Evolutionary conservation across 2,329 filamentous ascomycete species (phyloP), one percentile per base, ranked within the genome.

Genomic region (Sphaerostilbella broomeana): DNA sequence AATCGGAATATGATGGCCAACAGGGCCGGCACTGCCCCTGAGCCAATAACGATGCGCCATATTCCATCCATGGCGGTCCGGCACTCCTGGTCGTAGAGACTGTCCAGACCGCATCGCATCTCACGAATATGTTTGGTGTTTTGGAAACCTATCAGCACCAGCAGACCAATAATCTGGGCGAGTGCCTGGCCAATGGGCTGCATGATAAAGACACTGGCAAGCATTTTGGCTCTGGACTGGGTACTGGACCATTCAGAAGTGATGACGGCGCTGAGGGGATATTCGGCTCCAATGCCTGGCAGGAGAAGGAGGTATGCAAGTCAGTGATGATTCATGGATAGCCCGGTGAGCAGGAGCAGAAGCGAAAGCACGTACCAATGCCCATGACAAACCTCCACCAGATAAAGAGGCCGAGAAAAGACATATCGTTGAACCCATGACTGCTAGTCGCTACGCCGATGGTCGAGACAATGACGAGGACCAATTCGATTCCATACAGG

Each of bases 161-260:
- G 69, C 4, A 81, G 59, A 4, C 75, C 75, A 9, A 82, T 74
- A 5, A 81, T 57, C 45, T 81, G 79, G 11, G 79, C 79, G 2
- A 79, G 64, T 2, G 81, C 72, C 51, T 84, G 79, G 5, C 80
- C 80, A 7, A 84, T 61, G 1, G 80, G 78, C 48, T 84, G 80
- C 73, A 81, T 82, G 49, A 81, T 68, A 54, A 84, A 84, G 21
- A 84, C 78, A 4, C 71, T 72, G 5, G 79, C 75, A 47, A 84
- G 64, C 79, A 84, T 84, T 15, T 70, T 75, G n/a, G 73, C 74
- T 34, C 80, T 66, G n/a, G 78, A 77, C 33, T 71, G 73, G 0
- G 77, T 82, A 38, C 70, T 74, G 5, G 72, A 64, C 64, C 71
- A 83, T 65, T 84, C 81, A 1, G 79, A 73, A 0, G 78, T 81